Base-by-base conservation (phyloP, 2,329 filamentous ascomycete species). In the Penicillium fuscoglaucum region DNA sequence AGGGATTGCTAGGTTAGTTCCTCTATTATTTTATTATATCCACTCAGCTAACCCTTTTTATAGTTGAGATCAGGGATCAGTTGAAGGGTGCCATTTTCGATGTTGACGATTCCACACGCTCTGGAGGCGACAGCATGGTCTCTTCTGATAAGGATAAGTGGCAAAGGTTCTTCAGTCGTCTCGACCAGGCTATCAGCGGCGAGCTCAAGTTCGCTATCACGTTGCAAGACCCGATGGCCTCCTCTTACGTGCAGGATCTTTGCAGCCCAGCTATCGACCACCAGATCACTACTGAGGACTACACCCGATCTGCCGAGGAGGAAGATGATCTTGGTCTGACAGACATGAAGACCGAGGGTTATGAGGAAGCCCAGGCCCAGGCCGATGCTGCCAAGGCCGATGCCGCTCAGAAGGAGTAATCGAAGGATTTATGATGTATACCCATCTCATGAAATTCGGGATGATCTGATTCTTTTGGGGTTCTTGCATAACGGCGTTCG, bases 311-410 rank as follows among this genome's bases (percentile, higher is more conserved):
- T 0, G 87, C 89, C 0, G 90, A 97, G 74, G 95, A 99, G 72
- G 91, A 96, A 77, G 95, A 99, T 70, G 91, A 97, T 59, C 80
- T 99, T 12, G 95, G 95, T 0, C 78, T 99, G 64, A 87, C 81
- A 59, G 95, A 99, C 71, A 99, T 99, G 87, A 95, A 93, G 82
- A 87, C 87, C 0, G 93, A 98, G 74, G 87, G 87, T 0, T 98
- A 99, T 70, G 89, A 89, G 74, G 80, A 86, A 53, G 83, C 86
- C 61, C 65, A 86, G 53, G 83, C 86, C 61, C 64, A 54, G 8
- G 6, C 6, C 15, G 41, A 44, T 7, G 41, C 24, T 17, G 59
- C 68, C 45, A 61, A 67, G 28, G 57, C 21, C 3, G 44, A 39
- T 8, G 21, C 40, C 28, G 8, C 53, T 24, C 41, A 67, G 55